Evolutionary conservation across 2,329 filamentous ascomycete species (phyloP).

Genomic region (Cladosporium sp.): DNA sequence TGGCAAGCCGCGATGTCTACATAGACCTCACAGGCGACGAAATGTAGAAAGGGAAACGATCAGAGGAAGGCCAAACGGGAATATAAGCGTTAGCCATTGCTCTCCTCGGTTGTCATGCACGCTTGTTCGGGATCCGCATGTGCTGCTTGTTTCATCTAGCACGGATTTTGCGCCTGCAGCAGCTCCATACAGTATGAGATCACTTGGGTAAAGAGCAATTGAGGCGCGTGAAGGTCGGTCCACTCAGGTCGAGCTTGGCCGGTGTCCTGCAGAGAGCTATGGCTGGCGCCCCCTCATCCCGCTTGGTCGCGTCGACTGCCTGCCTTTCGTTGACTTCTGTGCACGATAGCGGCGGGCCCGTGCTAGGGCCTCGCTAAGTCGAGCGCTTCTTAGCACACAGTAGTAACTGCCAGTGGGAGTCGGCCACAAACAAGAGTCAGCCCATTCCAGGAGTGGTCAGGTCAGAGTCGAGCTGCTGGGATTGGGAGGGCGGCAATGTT

Average conservation of each 20-base stretch:
- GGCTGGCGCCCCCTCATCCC: constrained; percentile 30
- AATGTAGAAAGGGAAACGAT: constrained; percentile 24
- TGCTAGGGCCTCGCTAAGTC: constrained; percentile 18
- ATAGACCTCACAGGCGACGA: constrained; percentile 30
- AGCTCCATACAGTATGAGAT: constrained; percentile 32
- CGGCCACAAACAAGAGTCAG: background rate
- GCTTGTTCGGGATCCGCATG: constrained; percentile 33
- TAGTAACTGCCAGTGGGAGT: background rate
- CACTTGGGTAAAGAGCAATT: constrained; percentile 23
- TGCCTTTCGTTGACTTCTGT: constrained; percentile 8
- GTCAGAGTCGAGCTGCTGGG: background rate
- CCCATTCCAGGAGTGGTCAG: background rate
- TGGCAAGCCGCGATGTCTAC: constrained; percentile 31
- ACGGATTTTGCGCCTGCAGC: constrained; percentile 24
- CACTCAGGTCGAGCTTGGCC: constrained; percentile 28
- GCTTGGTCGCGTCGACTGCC: constrained; percentile 15
- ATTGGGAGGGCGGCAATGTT: background rate
- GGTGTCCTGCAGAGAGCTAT: constrained; percentile 30
- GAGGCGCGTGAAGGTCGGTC: constrained; percentile 31
- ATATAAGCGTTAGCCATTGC: constrained; percentile 35
- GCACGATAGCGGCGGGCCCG: constrained; percentile 18
- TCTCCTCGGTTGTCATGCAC: constrained; percentile 36
- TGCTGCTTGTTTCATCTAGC: constrained; percentile 29
- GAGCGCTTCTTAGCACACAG: background rate
- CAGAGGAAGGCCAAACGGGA: constrained; percentile 23